Evolutionary conservation across 208 protist species (phyloP).

Genomic region (Phytomonas serpens): DNA sequence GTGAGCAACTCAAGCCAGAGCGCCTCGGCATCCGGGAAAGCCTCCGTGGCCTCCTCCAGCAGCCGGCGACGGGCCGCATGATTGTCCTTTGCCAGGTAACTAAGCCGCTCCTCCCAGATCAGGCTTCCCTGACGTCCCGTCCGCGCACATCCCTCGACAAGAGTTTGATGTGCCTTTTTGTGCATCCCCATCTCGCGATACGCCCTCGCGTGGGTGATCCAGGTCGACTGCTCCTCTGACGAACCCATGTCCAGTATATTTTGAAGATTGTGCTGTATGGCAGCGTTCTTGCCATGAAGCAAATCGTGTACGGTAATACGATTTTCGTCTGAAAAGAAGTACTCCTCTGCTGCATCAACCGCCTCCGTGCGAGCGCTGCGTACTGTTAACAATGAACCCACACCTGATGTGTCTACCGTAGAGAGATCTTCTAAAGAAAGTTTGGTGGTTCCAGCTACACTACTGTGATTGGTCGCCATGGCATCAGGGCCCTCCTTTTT

Average conservation of each 20-base stretch:
- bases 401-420: conserved; percentile 15
- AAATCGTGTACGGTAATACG: conserved; percentile 61
- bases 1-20: conserved; percentile 61
- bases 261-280: conserved; percentile 32
- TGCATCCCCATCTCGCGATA: conserved; percentile 64
- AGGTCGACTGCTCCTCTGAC: conserved; percentile 69
- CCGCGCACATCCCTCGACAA: conserved; percentile 56
- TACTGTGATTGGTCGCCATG: background rate
- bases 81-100: conserved; percentile 20
- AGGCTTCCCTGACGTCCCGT: conserved; percentile 50
- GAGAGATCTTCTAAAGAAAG: conserved; percentile 42
- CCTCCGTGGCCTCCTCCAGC: conserved; percentile 56
- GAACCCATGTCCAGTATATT: conserved; percentile 71
- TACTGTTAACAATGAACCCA: conserved; percentile 18
- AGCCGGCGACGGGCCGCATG: conserved; percentile 33
- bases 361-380: conserved; percentile 63
- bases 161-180: conserved; percentile 46
- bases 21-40: conserved; percentile 44
- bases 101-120: conserved; percentile 74
- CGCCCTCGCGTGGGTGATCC: conserved; percentile 70
- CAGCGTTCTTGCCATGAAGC: conserved; percentile 25
- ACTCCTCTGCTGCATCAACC: conserved; percentile 51
- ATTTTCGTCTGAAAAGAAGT: conserved; percentile 63
- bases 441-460: conserved; percentile 13
- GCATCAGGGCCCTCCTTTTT: background rate